Evolutionary conservation across 1,284 basidiomycete species (phyloP).

Genomic region (Sparassis latifolia): DNA sequence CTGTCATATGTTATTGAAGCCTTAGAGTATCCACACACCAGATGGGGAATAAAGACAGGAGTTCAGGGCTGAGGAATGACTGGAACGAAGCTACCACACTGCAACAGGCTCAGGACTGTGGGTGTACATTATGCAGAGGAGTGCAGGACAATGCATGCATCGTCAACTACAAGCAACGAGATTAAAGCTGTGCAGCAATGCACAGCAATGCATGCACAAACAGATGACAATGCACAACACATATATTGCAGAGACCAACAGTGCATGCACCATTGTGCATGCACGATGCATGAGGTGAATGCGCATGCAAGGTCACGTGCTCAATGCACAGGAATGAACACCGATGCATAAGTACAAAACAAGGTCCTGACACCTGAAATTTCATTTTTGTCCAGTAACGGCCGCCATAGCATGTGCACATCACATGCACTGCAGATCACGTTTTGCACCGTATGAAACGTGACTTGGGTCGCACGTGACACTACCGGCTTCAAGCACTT

Average conservation of each 20-base stretch:
- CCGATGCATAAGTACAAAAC: not conserved
- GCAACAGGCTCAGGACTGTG: not conserved
- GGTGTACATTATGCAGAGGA: not conserved
- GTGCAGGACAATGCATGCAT: not conserved
- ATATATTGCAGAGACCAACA: not conserved
- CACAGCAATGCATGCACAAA: not conserved
- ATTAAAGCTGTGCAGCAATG: not conserved
- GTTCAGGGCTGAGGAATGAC: not conserved
- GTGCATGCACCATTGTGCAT: not conserved
- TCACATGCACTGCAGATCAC: too few species aligned
- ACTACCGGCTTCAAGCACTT: too few species aligned
- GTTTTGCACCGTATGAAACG: too few species aligned
- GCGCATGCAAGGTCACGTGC: not conserved
- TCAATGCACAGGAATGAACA: not conserved
- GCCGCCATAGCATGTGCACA: too few species aligned
- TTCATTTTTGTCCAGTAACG: too few species aligned
- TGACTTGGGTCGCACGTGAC: too few species aligned
- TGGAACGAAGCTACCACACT: not conserved
- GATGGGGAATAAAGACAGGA: not conserved
- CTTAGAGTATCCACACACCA: not conserved
- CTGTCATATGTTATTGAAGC: not conserved
- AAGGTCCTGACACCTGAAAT: not conserved
- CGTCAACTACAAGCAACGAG: not conserved
- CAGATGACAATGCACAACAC: not conserved
- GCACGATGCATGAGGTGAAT: not conserved